Base-by-base conservation (phyloP, 345 rosid species). In the Xanthoceras sorbifolium region DNA sequence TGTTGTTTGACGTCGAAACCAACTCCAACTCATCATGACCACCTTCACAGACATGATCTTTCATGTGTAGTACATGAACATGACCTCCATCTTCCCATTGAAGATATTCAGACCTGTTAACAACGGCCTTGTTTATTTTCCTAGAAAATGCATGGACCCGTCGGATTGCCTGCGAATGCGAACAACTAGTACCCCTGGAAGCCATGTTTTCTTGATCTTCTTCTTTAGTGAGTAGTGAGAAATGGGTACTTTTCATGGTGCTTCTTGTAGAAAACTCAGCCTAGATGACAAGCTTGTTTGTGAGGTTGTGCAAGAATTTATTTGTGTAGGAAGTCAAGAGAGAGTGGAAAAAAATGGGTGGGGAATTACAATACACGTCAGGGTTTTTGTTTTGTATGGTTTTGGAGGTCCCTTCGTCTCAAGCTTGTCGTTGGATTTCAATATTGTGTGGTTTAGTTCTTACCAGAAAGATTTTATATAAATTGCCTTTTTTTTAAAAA, bases 391-490 rank as follows among this genome's bases (percentile, higher is more conserved):
- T 44, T 70, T 87, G 83, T 80, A 83, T 83, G 92, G 90, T 54
- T 3, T 26, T 12, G 38, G 85, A 81, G 79, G 77, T 64, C 70
- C 79, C 87, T 80, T 86, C 89, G 89, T 80, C 71, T 77, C 78
- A 28, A 63, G 76, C 66, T 29, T 32, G 69, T 34, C 36, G 32
- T 31, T n/a, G 60, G 64, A 57, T 22, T 63, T 57, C 44, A 20
- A 18, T 3, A 64, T 67, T 75, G 67, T 79, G 85, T 82, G 85
- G 80, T 50, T 69, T 46, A 69, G 48, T 62, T 22, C 42, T 32
- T 18, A 17, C 32, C 0, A 4, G 42, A 20, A 7, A 36, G 55
- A 50, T 50, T 50, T 50, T 50, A 50, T 48, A 15, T 17, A 8
- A 42, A 32, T 32, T 32, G 36, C 36, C 36, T 32, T 32, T 32